These are phyloP conservation scores for Taphrina confusa DNA, from an alignment of 1,139 yeast genomes.

Conservation along the genomic window DNA sequence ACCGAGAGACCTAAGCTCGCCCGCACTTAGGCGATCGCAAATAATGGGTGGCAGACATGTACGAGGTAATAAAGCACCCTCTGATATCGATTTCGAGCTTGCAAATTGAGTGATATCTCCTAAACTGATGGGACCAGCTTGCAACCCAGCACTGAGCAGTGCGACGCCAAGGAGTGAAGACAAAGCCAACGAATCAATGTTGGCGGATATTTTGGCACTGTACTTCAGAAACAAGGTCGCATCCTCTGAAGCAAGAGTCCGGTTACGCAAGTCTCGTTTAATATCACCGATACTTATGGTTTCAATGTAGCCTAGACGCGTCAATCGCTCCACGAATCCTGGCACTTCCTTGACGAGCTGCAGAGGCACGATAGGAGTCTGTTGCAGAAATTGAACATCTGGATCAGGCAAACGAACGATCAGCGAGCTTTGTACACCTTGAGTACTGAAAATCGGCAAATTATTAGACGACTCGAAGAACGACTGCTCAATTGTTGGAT, in stretches of 20 bases:
- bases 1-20: slow-evolving; percentile 42
- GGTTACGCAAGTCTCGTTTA: slow-evolving; percentile 43
- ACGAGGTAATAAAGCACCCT: slow-evolving; percentile 45
- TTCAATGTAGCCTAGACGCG: slow-evolving; percentile 42
- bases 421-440: slow-evolving; percentile 46
- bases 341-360: slow-evolving; percentile 42
- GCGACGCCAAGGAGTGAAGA: slow-evolving; percentile 37
- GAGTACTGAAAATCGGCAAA: slow-evolving; percentile 45
- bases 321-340: slow-evolving; percentile 44
- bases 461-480: slow-evolving; percentile 37
- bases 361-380: slow-evolving; percentile 45
- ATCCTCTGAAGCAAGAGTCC: slow-evolving; percentile 41
- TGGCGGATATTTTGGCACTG: slow-evolving; percentile 35
- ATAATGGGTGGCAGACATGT: slow-evolving; percentile 44
- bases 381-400: slow-evolving; percentile 44
- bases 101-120: slow-evolving; percentile 41
- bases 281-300: slow-evolving; percentile 43
- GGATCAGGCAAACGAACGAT: slow-evolving; percentile 45
- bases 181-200: slow-evolving; percentile 34
- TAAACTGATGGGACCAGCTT: slow-evolving; percentile 40
- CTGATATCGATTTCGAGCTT: slow-evolving; percentile 42
- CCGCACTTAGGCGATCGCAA: slow-evolving; percentile 40
- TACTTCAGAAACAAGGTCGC: slow-evolving; percentile 39
- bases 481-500: slow-evolving; percentile 28
- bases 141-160: slow-evolving; percentile 40